phyloP scores from a whole-genome alignment of 805 yeast species.

The Starmerella geochares region DNA sequence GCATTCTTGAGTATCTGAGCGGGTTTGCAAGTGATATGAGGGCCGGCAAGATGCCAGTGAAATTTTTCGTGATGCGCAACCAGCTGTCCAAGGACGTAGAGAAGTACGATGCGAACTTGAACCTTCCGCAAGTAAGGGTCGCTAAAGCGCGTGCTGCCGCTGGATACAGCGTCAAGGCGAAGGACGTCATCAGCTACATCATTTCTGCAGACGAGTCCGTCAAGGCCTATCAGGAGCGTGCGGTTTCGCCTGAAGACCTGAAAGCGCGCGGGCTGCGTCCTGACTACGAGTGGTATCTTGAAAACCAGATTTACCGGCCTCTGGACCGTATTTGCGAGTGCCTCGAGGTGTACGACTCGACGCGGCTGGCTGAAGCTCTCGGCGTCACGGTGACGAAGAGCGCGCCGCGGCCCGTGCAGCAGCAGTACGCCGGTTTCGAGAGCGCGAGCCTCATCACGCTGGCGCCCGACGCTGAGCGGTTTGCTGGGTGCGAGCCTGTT shows the following conservation, averaged over 20 bases:
- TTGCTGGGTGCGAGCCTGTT: constrained; percentile 51
- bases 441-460: constrained; percentile 12
- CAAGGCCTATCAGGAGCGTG: constrained; percentile 59
- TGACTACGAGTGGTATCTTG: constrained; percentile 71
- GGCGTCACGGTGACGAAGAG: constrained; percentile 45
- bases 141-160: constrained; percentile 70
- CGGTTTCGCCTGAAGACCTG: constrained; percentile 70
- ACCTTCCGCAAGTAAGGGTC: constrained; percentile 69
- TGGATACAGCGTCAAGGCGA: constrained; percentile 81
- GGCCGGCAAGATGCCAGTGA: constrained; percentile 50
- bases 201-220: constrained; percentile 45
- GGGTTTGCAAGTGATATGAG: constrained; percentile 48
- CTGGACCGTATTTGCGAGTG: constrained; percentile 76
- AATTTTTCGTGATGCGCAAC: constrained; percentile 72
- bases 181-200: constrained; percentile 80
- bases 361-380: constrained; percentile 62
- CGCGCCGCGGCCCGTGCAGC: constrained; percentile 57
- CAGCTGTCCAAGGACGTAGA: constrained; percentile 79
- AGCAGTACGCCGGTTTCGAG: constrained; percentile 46
- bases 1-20: constrained; percentile 42
- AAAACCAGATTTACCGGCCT: constrained; percentile 83
- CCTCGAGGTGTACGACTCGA: constrained; percentile 76
- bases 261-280: constrained; percentile 45
- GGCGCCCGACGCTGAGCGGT: constrained; percentile 59
- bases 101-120: constrained; percentile 49